Percentiles rank a stretch among this genome's conserved stretches.
phyloP scores from a whole-genome alignment of 2,329 filamentous ascomycete species.

The Colletotrichum musae region DNA sequence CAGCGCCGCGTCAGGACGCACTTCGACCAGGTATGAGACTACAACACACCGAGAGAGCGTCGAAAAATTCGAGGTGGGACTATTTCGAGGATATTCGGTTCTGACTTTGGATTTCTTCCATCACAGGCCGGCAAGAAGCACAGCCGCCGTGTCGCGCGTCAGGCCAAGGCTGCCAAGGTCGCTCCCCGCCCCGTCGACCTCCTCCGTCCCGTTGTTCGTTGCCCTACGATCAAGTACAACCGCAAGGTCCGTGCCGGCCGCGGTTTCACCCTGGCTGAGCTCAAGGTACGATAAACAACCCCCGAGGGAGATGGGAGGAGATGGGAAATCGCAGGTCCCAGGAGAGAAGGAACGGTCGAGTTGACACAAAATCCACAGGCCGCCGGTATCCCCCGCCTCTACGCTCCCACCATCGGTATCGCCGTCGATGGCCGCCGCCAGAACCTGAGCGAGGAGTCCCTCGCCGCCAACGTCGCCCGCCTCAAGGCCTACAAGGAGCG shows the following conservation, averaged over 20 bases:
- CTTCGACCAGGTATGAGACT: slow-evolving; percentile 93
- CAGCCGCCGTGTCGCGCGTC: slow-evolving; percentile 90
- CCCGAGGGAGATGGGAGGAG: neutral
- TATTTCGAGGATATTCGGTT: slow-evolving; percentile 43
- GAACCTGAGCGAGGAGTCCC: slow-evolving; percentile 96
- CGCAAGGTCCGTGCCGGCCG: slow-evolving; percentile 95
- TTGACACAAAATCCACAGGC: slow-evolving; percentile 68
- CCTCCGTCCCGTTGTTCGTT: slow-evolving; percentile 95
- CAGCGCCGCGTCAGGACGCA: slow-evolving; percentile 98
- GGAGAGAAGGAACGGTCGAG: slow-evolving; percentile 7
- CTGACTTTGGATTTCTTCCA: slow-evolving; percentile 40
- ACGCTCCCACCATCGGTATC: slow-evolving; percentile 97
- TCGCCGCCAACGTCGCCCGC: slow-evolving; percentile 94
- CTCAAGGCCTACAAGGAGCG: slow-evolving; percentile 98
- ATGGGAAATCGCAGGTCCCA: no score
- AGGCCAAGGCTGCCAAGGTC: slow-evolving; percentile 94
- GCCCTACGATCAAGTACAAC: slow-evolving; percentile 99
- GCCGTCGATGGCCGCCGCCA: slow-evolving; percentile 95
- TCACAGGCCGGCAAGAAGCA: slow-evolving; percentile 93
- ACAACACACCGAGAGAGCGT: slow-evolving; percentile 27
- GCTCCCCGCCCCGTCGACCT: slow-evolving; percentile 98
- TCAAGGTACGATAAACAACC: slow-evolving; percentile 81
- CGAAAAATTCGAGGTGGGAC: slow-evolving; percentile 43
- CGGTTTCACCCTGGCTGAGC: slow-evolving; percentile 97
- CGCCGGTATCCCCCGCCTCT: slow-evolving; percentile 93